Conservation (phyloP, 2,329 filamentous ascomycete species). For the Talaromyces marneffei region DNA sequence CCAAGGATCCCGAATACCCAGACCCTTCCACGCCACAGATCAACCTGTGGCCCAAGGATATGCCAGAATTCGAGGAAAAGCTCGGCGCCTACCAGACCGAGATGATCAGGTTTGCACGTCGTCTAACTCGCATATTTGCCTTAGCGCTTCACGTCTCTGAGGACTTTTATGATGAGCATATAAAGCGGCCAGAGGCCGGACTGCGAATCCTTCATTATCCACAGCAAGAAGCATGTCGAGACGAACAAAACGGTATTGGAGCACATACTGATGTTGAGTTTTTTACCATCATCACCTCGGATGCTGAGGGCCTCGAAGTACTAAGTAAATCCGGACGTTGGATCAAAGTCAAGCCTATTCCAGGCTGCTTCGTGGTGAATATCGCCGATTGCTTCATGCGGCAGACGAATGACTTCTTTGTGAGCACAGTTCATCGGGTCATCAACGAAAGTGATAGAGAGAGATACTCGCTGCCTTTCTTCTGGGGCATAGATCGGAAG, state of each 20-base stretch:
- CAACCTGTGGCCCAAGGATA: constrained; percentile 6
- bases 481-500: constrained; percentile 20
- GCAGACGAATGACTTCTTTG: constrained; percentile 38
- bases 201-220: constrained; percentile 39
- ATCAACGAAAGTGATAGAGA: constrained; percentile 33
- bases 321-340: constrained; percentile 35
- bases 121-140: constrained; percentile 38
- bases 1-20: constrained; percentile 5
- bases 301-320: constrained; percentile 36
- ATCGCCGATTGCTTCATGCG: constrained; percentile 37
- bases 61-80: constrained; percentile 3
- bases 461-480: constrained; percentile 37
- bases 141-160: constrained; percentile 38
- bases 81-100: constrained; percentile 2
- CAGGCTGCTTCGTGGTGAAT: constrained; percentile 37
- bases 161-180: constrained; percentile 37
- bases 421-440: constrained; percentile 36
- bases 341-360: constrained; percentile 34
- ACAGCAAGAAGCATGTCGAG: constrained; percentile 19
- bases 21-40: constrained; percentile 6
- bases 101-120: constrained; percentile 19
- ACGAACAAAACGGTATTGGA: constrained; percentile 26
- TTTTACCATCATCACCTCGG: constrained; percentile 37
- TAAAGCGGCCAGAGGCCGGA: constrained; percentile 34
- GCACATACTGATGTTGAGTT: constrained; percentile 40